A percentile compares a stretch with the other conserved stretches of the same genome.
Evolutionary conservation across 2,329 filamentous ascomycete species (phyloP).

Genomic region (Exophiala sideris): DNA sequence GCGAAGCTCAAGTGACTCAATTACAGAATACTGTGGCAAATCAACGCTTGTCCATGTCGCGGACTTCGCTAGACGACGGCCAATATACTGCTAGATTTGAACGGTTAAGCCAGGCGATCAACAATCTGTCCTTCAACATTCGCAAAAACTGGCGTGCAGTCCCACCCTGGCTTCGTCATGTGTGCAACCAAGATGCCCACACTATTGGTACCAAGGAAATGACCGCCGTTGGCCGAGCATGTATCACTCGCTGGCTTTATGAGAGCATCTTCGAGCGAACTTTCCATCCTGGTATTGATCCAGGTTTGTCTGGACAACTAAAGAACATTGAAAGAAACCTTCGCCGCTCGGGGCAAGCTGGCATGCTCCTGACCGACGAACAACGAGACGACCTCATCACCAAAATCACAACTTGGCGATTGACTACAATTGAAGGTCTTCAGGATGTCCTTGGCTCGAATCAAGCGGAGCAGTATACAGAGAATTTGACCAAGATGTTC

Average conservation of each 20-base stretch:
- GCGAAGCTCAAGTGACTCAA: slow-evolving; percentile 83
- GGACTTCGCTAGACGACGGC: slow-evolving; percentile 90
- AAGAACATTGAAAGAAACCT: slow-evolving; percentile 88
- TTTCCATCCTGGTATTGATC: slow-evolving; percentile 86
- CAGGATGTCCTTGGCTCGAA: slow-evolving; percentile 64
- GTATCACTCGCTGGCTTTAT: slow-evolving; percentile 84
- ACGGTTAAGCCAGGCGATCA: slow-evolving; percentile 87
- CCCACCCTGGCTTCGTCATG: slow-evolving; percentile 73
- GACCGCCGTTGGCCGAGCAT: slow-evolving; percentile 87
- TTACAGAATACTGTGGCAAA: slow-evolving; percentile 97
- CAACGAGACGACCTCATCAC: slow-evolving; percentile 80
- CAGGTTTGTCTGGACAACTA: slow-evolving; percentile 69
- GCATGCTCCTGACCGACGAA: slow-evolving; percentile 23
- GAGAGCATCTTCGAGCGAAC: slow-evolving; percentile 87
- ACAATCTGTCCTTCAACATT: slow-evolving; percentile 92
- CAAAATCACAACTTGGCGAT: slow-evolving; percentile 88
- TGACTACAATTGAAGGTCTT: slow-evolving; percentile 90
- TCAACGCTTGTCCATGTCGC: slow-evolving; percentile 89
- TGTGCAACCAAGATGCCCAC: slow-evolving; percentile 80
- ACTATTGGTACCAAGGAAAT: slow-evolving; percentile 93
- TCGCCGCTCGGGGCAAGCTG: slow-evolving; percentile 47
- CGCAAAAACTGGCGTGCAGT: slow-evolving; percentile 87
- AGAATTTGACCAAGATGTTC: slow-evolving; percentile 66
- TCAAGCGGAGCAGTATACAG: slow-evolving; percentile 63
- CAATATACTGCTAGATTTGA: slow-evolving; percentile 89